Base-by-base conservation (phyloP, 768 basidiomycete species). In the Pleurotus platypus region DNA sequence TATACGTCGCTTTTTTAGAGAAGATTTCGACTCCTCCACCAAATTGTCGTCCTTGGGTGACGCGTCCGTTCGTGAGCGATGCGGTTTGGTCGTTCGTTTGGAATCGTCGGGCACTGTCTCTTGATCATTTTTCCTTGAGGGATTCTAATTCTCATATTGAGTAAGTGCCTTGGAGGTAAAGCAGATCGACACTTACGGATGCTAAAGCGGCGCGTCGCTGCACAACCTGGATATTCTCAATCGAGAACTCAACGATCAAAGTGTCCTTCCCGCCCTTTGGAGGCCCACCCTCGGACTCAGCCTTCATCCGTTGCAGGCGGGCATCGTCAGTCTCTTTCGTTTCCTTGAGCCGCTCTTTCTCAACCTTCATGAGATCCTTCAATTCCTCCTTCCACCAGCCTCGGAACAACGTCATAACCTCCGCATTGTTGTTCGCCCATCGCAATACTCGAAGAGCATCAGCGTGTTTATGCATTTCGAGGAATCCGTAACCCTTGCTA, bases 401-500 rank as follows among this genome's bases (percentile, higher is more conserved):
- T 61, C 82, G 78, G 65, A 94, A 85, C 57, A 98, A 72, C 4
- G 68, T 62, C 1, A 77, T 80, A 0, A 90, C 79, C 3, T 78
- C 81, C 0, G 82, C 71, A 67, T 97, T 95, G 67, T 93, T 94
- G 74, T 98, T 99, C 24, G 91, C 89, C 92, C 92, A 98, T 35
- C 97, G 81, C 46, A 98, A 72, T 4, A 98, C 88, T 22, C 91
- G 87, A 20, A 99, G 75, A 5, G 96, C 94, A 67, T 98, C 93
- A 4, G 88, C 85, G 63, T 99, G 97, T 24, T 76, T 81, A 48
- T 85, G 75, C 81, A 97, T 82, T 75, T 98, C 96, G 30, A 98
- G 66, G 74, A 99, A 98, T 8, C 96, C 97, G 64, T 98, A 99
- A 1, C 97, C 96, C 68, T 90, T 93, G 64, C 89, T 92, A 54